phyloP scores from a whole-genome alignment of 495 filamentous ascomycete species.

The Aspergillus biplanus region DNA sequence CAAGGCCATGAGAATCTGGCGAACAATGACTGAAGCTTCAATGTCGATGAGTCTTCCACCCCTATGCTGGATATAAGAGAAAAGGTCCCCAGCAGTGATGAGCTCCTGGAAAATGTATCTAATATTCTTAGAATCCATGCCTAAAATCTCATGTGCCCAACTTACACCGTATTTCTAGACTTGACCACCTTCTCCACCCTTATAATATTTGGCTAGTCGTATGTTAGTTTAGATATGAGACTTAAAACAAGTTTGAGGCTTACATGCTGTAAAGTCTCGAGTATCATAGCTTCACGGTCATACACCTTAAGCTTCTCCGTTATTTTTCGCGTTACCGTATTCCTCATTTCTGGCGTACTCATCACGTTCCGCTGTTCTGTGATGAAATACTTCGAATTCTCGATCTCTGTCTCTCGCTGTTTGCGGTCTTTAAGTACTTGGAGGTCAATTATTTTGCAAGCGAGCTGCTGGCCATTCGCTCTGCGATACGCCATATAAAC shows the following conservation, averaged over 20 bases:
- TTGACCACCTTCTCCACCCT: conserved; percentile 56
- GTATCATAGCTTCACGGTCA: conserved; percentile 56
- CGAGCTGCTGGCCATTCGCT: conserved; percentile 45
- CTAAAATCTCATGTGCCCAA: conserved; percentile 7
- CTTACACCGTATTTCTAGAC: conserved; percentile 55
- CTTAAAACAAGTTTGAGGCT: conserved; percentile 22
- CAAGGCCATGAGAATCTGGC: conserved; percentile 63
- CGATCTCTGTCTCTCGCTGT: conserved; percentile 11
- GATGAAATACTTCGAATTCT: conserved; percentile 13
- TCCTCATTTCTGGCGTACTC: not conserved
- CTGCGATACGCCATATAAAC: conserved; percentile 53
- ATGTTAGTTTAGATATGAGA: conserved; percentile 4
- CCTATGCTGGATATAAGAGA: conserved; percentile 59
- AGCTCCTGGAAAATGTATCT: conserved; percentile 71
- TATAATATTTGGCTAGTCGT: conserved; percentile 63
- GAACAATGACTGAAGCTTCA: conserved; percentile 57
- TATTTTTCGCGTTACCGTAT: not conserved
- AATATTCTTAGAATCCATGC: conserved; percentile 6
- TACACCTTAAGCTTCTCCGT: conserved; percentile 24
- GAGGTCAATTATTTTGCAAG: conserved; percentile 57
- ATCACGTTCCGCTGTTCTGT: not conserved
- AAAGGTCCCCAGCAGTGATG: conserved; percentile 66
- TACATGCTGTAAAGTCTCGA: conserved; percentile 64
- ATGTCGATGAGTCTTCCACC: conserved; percentile 49
- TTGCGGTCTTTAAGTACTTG: conserved; percentile 16